These are phyloP conservation scores for Phanerochaete sordida DNA, from an alignment of 768 basidiomycete genomes.

Conservation along the genomic window DNA sequence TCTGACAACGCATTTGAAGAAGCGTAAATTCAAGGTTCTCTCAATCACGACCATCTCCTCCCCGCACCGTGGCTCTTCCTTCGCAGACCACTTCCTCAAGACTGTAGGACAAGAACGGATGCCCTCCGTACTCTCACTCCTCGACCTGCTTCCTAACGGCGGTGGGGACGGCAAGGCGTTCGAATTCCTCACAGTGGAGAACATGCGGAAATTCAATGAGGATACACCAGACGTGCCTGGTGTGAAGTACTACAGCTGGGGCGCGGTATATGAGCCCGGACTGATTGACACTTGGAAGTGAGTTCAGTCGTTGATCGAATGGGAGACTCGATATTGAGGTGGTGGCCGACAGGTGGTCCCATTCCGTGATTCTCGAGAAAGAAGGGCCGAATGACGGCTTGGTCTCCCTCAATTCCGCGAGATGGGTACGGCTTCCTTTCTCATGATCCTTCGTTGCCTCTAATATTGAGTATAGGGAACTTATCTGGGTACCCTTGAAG, in stretches of 20 bases:
- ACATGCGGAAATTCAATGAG: slow-evolving; percentile 88
- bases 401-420: slow-evolving; percentile 81
- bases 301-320: slow-evolving; percentile 16
- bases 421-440: slow-evolving; percentile 56
- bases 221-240: slow-evolving; percentile 73
- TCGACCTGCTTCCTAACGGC: slow-evolving; percentile 86
- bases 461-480: slow-evolving; percentile 55
- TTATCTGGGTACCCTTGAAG: slow-evolving; percentile 87
- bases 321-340: not conserved
- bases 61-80: slow-evolving; percentile 90
- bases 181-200: slow-evolving; percentile 76
- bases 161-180: slow-evolving; percentile 96
- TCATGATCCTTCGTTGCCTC: not conserved
- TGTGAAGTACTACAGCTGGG: slow-evolving; percentile 94
- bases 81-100: slow-evolving; percentile 86
- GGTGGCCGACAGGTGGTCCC: slow-evolving; percentile 48
- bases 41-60: slow-evolving; percentile 94
- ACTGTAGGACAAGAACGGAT: slow-evolving; percentile 65
- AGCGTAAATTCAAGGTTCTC: slow-evolving; percentile 74
- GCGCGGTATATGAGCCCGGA: slow-evolving; percentile 85
- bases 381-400: slow-evolving; percentile 96
- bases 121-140: slow-evolving; percentile 65
- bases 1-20: slow-evolving; percentile 78
- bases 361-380: slow-evolving; percentile 76
- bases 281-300: slow-evolving; percentile 87